Conservation (phyloP, 202 grass and related monocot genomes). For the Schoenoplectus tabernaemontani region DNA sequence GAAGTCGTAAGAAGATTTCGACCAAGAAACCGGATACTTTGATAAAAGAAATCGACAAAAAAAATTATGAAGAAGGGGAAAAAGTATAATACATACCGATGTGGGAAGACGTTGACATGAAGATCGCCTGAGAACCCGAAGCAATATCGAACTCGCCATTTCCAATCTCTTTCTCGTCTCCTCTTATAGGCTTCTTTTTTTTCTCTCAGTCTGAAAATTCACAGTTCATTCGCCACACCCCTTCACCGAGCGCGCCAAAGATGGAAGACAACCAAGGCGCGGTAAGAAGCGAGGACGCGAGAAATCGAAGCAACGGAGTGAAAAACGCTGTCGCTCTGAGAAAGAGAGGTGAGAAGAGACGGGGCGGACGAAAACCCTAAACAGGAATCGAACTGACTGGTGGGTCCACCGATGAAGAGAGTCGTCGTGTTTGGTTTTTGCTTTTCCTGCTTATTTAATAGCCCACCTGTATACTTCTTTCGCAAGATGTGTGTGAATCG, state of each 20-base stretch:
- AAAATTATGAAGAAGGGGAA: neutral
- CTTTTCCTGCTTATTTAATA: no score
- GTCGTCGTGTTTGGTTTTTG: neutral
- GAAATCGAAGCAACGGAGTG: slow-evolving; percentile 3
- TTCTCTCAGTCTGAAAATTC: neutral
- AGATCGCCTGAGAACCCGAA: slow-evolving; percentile 47
- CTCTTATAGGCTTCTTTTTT: neutral
- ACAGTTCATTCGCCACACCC: neutral
- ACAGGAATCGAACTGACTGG: neutral
- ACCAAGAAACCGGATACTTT: neutral
- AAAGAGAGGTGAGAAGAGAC: neutral
- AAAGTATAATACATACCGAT: slow-evolving; percentile 24
- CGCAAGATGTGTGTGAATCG: neutral
- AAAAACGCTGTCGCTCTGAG: neutral
- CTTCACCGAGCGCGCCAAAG: neutral
- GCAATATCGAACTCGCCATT: slow-evolving; percentile 54
- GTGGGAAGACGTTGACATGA: slow-evolving; percentile 32
- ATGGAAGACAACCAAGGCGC: neutral
- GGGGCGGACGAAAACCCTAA: slow-evolving; percentile 16
- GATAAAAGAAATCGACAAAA: neutral
- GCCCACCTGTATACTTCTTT: neutral
- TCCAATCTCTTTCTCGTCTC: neutral
- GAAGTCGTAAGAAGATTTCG: neutral
- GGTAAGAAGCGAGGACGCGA: neutral
- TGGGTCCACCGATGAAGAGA: neutral